Base-by-base conservation (phyloP, 1,284 basidiomycete species). In the Apiotrichum mycotoxinovorans region DNA sequence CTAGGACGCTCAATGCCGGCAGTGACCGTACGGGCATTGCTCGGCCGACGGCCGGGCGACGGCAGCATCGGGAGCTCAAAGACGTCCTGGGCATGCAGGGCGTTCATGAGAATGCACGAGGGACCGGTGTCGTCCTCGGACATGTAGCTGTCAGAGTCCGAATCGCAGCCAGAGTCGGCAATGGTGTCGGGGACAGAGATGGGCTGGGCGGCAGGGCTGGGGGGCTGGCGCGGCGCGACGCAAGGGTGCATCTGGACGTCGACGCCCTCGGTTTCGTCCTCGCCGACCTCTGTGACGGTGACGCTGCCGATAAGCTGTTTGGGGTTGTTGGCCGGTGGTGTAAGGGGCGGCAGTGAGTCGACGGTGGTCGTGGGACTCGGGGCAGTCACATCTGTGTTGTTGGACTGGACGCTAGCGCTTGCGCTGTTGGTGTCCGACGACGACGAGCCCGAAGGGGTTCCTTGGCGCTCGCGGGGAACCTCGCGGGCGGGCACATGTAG, bases 171-270 rank as follows among this genome's bases (percentile, higher is more conserved):
- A 5, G 12, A 42, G 46, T 61, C 53, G 50, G 51, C 17, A 20
- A 56, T 18, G 9, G 51, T 37, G 18, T 49, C 53, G 12, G 53
- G 53, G 25, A 35, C 40, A 2, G 47, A n/a, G 10, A 25, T n/a
- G 14, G 56, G 41, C 42, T 22, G 25, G 20, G 38, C 12, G 30
- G 30, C 30, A 12, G 30, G 30, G 30, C 30, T 30, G 30, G 30
- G 7, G 12, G 30, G 30, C 30, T 30, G 30, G 7, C 68, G 63
- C 57, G 71, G 74, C 37, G 71, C 66, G 25, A 73, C 66, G 55
- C 63, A 66, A 0, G 74, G 74, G 60, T 76, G 74, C 74, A 76
- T 76, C 27, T 66, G 62, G 20, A 76, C 74, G 48, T 76, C 70
- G 37, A 57, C 57, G 11, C 51, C 22, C 14, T 42, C 23, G 15